phyloP scores from a whole-genome alignment of 2,329 filamentous ascomycete genomes.

The Ploettnerulaceae sp. region DNA sequence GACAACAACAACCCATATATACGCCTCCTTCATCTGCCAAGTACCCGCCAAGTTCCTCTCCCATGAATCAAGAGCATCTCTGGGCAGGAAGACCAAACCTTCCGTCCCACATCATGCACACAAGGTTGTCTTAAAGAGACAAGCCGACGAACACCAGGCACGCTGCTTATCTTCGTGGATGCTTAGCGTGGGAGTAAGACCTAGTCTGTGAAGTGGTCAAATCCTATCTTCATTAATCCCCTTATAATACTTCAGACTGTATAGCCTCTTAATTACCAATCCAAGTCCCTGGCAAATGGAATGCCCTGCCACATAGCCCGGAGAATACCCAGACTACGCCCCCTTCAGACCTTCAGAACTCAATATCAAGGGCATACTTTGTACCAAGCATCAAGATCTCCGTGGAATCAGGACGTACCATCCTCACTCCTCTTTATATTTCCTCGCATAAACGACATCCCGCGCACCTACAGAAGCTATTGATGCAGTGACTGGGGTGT shows the following conservation, averaged over 20 bases:
- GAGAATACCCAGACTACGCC: too few species aligned
- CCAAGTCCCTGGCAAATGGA: too few species aligned
- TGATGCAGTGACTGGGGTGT: not conserved
- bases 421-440: constrained; percentile 11
- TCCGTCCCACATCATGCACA: not conserved
- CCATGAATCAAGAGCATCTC: not conserved
- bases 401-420: constrained; percentile 14
- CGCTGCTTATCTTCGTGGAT: too few species aligned
- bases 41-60: not conserved
- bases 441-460: not conserved
- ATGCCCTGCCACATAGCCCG: too few species aligned
- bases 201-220: too few species aligned
- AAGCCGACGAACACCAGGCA: not conserved
- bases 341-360: too few species aligned
- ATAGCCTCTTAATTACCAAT: too few species aligned
- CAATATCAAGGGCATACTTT: too few species aligned
- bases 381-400: constrained; percentile 9
- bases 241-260: too few species aligned
- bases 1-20: constrained; percentile 2
- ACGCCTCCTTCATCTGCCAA: constrained; percentile 5
- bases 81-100: constrained; percentile 4
- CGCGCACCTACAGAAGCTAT: not conserved
- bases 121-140: not conserved
- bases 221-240: too few species aligned
- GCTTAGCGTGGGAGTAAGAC: too few species aligned